phyloP scores from a whole-genome alignment of 306 rosid genomes.

The Lagenaria siceraria region DNA sequence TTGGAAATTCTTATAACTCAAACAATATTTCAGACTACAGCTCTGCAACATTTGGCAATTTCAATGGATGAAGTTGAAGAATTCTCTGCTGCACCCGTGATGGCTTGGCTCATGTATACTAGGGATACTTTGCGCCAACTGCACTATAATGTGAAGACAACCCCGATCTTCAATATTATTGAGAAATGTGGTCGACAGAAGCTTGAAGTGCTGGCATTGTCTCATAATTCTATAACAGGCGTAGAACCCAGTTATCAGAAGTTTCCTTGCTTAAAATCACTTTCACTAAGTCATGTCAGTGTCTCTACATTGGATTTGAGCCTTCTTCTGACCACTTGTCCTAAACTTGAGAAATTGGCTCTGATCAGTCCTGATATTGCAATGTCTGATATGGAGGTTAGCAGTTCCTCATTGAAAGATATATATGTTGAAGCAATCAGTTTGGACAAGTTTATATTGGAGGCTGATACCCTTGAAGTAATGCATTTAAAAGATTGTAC shows the following conservation, averaged over 20 bases:
- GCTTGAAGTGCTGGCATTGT: constrained; percentile 45
- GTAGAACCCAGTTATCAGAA: constrained; percentile 70
- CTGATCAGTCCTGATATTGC: constrained; percentile 67
- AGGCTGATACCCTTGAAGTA: constrained; percentile 47
- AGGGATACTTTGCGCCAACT: constrained; percentile 45
- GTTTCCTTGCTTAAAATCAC: constrained; percentile 66
- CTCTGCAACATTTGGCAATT: constrained; percentile 45
- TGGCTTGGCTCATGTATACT: constrained; percentile 90
- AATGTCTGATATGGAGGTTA: constrained; percentile 63
- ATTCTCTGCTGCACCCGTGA: constrained; percentile 59
- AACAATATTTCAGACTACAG: constrained; percentile 69
- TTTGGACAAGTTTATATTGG: constrained; percentile 48
- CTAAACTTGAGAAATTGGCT: constrained; percentile 44
- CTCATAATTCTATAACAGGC: constrained; percentile 54
- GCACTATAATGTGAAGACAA: constrained; percentile 55
- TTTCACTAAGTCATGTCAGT: constrained; percentile 47
- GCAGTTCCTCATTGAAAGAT: constrained; percentile 53
- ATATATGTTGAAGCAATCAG: constrained; percentile 53
- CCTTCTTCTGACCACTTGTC: constrained; percentile 57
- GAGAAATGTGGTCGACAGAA: constrained; percentile 67
- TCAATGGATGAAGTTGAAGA: constrained; percentile 64
- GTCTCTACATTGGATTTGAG: constrained; percentile 69
- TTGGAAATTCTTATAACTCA: constrained; percentile 72
- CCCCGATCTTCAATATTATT: constrained; percentile 45
- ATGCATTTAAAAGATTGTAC: constrained; percentile 55